phyloP scores from a whole-genome alignment of 805 yeast genomes.

The Diddensiella santjacobensis region DNA sequence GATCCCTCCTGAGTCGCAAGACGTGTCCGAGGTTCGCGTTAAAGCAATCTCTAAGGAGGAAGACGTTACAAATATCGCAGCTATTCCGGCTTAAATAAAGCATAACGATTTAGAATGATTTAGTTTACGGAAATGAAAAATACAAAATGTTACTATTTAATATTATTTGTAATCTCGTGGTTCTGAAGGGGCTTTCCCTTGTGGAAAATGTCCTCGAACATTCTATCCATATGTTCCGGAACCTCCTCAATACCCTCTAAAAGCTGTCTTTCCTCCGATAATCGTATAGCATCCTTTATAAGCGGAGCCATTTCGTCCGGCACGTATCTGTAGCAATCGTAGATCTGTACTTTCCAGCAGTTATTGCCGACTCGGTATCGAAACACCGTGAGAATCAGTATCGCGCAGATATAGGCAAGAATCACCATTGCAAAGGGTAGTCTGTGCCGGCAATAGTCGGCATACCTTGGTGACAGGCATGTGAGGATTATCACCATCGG shows the following conservation, averaged over 20 bases:
- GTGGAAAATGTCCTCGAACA: too few relatives aligned
- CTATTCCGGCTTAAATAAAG: too few relatives aligned
- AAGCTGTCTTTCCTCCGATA: background rate
- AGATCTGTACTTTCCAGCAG: background rate
- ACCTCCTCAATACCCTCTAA: background rate
- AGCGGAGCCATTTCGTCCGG: background rate
- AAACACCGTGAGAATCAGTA: background rate
- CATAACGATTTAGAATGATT: too few relatives aligned
- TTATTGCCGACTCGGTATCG: background rate
- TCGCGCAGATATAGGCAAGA: background rate
- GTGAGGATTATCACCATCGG: background rate
- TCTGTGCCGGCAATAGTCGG: slow-evolving; percentile 3
- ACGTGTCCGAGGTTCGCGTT: background rate
- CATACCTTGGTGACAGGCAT: background rate
- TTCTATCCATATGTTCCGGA: background rate
- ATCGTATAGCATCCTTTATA: background rate
- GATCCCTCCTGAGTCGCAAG: background rate
- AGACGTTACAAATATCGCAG: too few relatives aligned
- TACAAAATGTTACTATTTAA: too few relatives aligned
- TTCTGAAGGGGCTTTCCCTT: too few relatives aligned
- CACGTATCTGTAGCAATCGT: background rate
- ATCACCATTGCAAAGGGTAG: slow-evolving; percentile 5
- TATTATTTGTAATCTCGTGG: too few relatives aligned
- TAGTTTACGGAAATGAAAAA: too few relatives aligned
- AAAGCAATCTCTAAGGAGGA: background rate